A percentile compares a stretch with the other conserved stretches of the same genome.
These are phyloP conservation scores for Cercophora scortea DNA, from an alignment of 495 filamentous ascomycete species.

Conservation along the genomic window DNA sequence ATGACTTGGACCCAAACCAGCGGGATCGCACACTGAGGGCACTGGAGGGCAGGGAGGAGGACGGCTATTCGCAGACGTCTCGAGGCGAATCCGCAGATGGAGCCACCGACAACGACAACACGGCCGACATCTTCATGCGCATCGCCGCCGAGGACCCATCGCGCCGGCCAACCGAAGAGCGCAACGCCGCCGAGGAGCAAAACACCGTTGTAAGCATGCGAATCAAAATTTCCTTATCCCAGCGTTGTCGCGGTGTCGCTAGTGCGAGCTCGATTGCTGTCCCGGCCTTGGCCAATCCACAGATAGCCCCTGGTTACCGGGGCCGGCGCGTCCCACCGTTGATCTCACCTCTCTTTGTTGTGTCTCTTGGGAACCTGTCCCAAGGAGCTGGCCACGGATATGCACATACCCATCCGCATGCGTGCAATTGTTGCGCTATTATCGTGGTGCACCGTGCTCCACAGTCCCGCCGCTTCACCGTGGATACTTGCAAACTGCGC, in stretches of 20 bases:
- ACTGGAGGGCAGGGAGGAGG: constrained; percentile 35
- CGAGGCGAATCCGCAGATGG: constrained; percentile 32
- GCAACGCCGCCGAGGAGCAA: constrained; percentile 22
- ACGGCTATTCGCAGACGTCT: constrained; percentile 31
- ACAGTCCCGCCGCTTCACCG: background rate
- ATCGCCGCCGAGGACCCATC: constrained; percentile 42
- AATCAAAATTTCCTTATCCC: background rate
- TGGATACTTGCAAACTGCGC: background rate
- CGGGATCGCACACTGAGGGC: constrained; percentile 43
- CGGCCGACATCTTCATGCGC: constrained; percentile 45
- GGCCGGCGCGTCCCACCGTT: background rate
- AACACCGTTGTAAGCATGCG: constrained; percentile 32
- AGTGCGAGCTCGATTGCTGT: background rate
- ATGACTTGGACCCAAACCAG: constrained; percentile 31
- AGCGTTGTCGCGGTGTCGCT: background rate
- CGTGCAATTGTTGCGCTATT: background rate
- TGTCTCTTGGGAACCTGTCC: too few species aligned
- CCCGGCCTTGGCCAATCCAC: background rate
- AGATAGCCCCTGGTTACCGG: background rate
- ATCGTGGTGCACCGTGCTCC: background rate
- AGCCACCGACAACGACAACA: constrained; percentile 37
- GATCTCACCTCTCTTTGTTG: background rate
- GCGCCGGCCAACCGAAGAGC: constrained; percentile 22
- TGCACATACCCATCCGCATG: background rate
- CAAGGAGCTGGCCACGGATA: too few species aligned